phyloP scores from a whole-genome alignment of 495 filamentous ascomycete species.

The Ramalina intermedia region DNA sequence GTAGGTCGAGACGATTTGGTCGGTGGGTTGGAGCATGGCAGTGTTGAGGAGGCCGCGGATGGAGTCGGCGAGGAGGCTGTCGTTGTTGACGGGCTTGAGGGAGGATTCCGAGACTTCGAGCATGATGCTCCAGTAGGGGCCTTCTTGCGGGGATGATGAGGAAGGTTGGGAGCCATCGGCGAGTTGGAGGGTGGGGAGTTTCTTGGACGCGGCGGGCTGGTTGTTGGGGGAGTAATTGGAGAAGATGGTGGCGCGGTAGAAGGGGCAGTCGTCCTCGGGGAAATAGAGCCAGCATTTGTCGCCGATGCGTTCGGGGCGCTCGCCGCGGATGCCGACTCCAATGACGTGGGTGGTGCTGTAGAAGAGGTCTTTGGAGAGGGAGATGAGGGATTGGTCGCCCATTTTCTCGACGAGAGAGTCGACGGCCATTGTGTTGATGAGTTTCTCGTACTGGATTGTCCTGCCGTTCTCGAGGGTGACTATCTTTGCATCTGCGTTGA shows the following conservation, averaged over 20 bases:
- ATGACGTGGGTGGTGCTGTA: slow-evolving; percentile 97
- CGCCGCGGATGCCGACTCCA: slow-evolving; percentile 85
- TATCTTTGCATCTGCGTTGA: slow-evolving; percentile 70
- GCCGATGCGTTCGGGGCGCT: slow-evolving; percentile 87
- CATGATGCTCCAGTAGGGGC: slow-evolving; percentile 99
- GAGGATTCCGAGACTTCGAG: slow-evolving; percentile 92
- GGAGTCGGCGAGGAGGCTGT: slow-evolving; percentile 69
- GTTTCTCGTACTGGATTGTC: slow-evolving; percentile 80
- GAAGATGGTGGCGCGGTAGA: slow-evolving; percentile 99
- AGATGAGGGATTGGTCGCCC: slow-evolving; percentile 67
- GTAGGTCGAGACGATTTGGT: slow-evolving; percentile 97
- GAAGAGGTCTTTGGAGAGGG: slow-evolving; percentile 81
- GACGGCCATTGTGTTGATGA: slow-evolving; percentile 92
- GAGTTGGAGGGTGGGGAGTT: slow-evolving; percentile 74
- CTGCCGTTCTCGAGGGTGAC: slow-evolving; percentile 75
- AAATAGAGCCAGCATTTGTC: slow-evolving; percentile 99
- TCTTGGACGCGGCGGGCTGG: slow-evolving; percentile 67
- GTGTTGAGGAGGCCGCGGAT: slow-evolving; percentile 97
- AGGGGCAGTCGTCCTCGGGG: slow-evolving; percentile 96
- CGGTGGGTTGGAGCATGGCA: slow-evolving; percentile 73
- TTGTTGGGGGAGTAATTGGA: slow-evolving; percentile 99
- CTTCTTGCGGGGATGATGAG: slow-evolving; percentile 53
- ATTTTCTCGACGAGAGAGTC: slow-evolving; percentile 80
- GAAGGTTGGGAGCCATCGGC: slow-evolving; percentile 70
- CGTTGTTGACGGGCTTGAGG: slow-evolving; percentile 82